Evolutionary conservation across 768 basidiomycete genomes (phyloP).

Genomic region (Pleurotus platypus): DNA sequence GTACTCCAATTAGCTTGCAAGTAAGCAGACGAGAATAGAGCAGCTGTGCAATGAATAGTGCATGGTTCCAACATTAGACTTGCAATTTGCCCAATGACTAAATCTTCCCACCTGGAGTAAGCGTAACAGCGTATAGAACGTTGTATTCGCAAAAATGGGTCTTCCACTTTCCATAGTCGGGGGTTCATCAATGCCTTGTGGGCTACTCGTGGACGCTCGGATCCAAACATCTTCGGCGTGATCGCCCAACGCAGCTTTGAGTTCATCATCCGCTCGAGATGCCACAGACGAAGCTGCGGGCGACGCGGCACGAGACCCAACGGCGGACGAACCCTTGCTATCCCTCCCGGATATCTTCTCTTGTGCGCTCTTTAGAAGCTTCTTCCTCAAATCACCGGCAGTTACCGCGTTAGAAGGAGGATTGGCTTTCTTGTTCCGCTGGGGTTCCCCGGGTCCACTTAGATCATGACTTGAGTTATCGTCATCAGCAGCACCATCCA

Average conservation of each 20-base stretch:
- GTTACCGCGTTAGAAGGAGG: conserved; percentile 34
- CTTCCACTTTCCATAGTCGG: conserved; percentile 30
- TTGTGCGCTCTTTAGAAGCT: conserved; percentile 72
- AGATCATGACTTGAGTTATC: conserved; percentile 20
- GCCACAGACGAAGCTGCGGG: conserved; percentile 9
- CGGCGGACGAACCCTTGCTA: conserved; percentile 22
- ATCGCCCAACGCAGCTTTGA: conserved; percentile 14
- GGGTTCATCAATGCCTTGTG: conserved; percentile 19
- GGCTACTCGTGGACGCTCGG: conserved; percentile 35
- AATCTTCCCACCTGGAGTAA: conserved; percentile 68
- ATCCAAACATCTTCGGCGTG: conserved; percentile 56
- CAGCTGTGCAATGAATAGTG: conserved; percentile 45
- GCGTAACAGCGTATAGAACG: conserved; percentile 87
- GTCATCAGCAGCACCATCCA: conserved; percentile 45
- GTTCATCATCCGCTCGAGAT: conserved; percentile 22
- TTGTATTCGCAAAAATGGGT: conserved; percentile 88
- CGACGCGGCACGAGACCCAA: conserved; percentile 11
- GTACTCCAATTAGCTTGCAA: conserved; percentile 80
- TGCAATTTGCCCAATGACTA: conserved; percentile 5
- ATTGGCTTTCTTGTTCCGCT: conserved; percentile 44
- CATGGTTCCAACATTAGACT: conserved; percentile 10
- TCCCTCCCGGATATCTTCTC: conserved; percentile 42
- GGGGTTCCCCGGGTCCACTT: conserved; percentile 25
- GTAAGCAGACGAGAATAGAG: conserved; percentile 83
- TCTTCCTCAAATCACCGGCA: conserved; percentile 72